Conservation (phyloP, 495 filamentous ascomycete species). For the Jackrogersella multiformis region DNA sequence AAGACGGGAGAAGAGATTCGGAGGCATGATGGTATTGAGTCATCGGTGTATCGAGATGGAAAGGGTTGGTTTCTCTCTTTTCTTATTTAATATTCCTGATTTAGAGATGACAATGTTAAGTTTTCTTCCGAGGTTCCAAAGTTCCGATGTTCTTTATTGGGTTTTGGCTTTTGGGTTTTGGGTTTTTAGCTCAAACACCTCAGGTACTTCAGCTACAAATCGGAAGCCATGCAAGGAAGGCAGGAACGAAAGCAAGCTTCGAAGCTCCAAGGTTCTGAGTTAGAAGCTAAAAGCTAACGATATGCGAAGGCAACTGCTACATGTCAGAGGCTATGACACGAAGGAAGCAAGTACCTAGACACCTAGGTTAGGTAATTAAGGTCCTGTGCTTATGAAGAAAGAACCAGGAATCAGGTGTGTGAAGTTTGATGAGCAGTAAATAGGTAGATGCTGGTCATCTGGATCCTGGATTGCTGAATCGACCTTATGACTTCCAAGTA, state of each 20-base stretch:
- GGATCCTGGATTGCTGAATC: slow-evolving; percentile 29
- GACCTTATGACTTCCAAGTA: slow-evolving; percentile 19
- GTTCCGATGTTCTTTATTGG: slow-evolving; percentile 24
- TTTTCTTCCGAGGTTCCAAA: slow-evolving; percentile 14
- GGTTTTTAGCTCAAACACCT: no score
- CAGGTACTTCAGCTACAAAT: no score
- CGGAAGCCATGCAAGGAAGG: no score
- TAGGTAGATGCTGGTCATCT: slow-evolving; percentile 32
- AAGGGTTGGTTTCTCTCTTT: no score
- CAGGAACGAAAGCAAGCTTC: no score
- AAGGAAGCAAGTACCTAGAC: slow-evolving; percentile 3
- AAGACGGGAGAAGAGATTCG: slow-evolving; percentile 79
- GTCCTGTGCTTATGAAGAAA: slow-evolving; percentile 16
- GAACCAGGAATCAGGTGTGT: slow-evolving; percentile 8
- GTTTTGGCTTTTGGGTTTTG: no score
- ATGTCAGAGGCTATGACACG: slow-evolving; percentile 13
- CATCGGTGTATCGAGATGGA: no score
- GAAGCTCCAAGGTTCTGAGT: slow-evolving; percentile 9
- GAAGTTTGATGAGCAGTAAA: background rate
- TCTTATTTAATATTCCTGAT: no score
- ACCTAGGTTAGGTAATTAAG: background rate
- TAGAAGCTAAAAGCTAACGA: slow-evolving; percentile 14
- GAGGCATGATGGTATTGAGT: slow-evolving; percentile 72
- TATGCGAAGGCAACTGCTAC: slow-evolving; percentile 2
- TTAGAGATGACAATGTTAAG: slow-evolving; percentile 31